Conservation (phyloP, 768 basidiomycete species). For the Rhodosporidiobolus sp. region DNA sequence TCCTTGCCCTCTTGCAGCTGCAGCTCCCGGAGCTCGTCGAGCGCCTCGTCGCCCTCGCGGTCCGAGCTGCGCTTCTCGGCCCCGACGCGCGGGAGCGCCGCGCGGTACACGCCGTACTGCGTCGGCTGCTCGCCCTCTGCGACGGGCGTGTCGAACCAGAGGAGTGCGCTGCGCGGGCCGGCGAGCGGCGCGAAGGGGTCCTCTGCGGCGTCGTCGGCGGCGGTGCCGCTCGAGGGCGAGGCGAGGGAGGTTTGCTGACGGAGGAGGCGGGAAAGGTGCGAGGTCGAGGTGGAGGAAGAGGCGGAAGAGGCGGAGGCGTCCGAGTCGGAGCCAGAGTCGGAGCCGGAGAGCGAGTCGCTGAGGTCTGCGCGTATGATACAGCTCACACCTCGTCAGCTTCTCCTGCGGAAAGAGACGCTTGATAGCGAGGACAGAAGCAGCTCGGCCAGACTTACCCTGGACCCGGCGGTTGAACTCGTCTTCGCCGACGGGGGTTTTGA, state of each 20-base stretch:
- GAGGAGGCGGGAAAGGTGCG: slow-evolving; percentile 63
- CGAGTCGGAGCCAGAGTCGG: slow-evolving; percentile 61
- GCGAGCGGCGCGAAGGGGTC: slow-evolving; percentile 49
- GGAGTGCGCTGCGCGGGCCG: slow-evolving; percentile 63
- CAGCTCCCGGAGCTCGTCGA: slow-evolving; percentile 64
- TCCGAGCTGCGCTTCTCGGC: slow-evolving; percentile 42
- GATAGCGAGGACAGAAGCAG: not conserved
- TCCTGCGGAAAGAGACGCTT: too few relatives aligned
- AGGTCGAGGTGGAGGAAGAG: not conserved
- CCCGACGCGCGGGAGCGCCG: slow-evolving; percentile 60
- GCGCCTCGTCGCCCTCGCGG: slow-evolving; percentile 51
- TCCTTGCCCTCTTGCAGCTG: slow-evolving; percentile 53
- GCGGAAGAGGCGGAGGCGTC: slow-evolving; percentile 46
- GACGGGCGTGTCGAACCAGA: slow-evolving; percentile 69
- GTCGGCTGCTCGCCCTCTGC: slow-evolving; percentile 50
- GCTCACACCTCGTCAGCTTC: not conserved
- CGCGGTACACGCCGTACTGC: slow-evolving; percentile 82
- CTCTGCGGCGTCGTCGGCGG: slow-evolving; percentile 43
- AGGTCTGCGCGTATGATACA: slow-evolving; percentile 55
- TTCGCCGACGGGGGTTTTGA: slow-evolving; percentile 61
- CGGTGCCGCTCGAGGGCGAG: slow-evolving; percentile 52
- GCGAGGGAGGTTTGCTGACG: slow-evolving; percentile 60
- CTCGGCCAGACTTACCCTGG: slow-evolving; percentile 59
- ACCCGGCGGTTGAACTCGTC: slow-evolving; percentile 70
- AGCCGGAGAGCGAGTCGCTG: slow-evolving; percentile 88